phyloP scores from a whole-genome alignment of 2,329 filamentous ascomycete genomes.

The Tolypocladium endophyticum region DNA sequence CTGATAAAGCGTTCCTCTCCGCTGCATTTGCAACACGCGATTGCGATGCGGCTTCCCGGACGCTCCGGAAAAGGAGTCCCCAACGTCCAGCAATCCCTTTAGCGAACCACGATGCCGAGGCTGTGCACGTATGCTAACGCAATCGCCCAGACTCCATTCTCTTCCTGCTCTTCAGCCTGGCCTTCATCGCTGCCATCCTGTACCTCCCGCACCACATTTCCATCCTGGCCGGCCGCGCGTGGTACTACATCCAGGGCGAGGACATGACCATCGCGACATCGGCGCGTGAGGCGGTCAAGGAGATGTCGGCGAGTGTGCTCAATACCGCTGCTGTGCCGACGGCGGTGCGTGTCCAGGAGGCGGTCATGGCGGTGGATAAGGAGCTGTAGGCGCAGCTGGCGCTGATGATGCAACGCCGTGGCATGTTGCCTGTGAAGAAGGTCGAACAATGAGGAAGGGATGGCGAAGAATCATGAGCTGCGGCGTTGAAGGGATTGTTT shows the following conservation, averaged over 20 bases:
- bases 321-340: slow-evolving; percentile 12
- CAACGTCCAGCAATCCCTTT: neutral
- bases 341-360: slow-evolving; percentile 9
- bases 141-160: slow-evolving; percentile 64
- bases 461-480: neutral
- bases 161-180: slow-evolving; percentile 80
- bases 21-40: slow-evolving; percentile 69
- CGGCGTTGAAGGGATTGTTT: neutral
- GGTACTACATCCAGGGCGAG: slow-evolving; percentile 92
- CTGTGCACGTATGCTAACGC: neutral
- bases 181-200: slow-evolving; percentile 75
- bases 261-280: slow-evolving; percentile 37
- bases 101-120: neutral
- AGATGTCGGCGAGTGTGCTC: slow-evolving; percentile 18
- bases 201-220: slow-evolving; percentile 90
- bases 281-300: slow-evolving; percentile 20
- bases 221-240: slow-evolving; percentile 72
- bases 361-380: slow-evolving; percentile 16
- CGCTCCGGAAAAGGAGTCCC: neutral
- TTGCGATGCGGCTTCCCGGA: slow-evolving; percentile 1
- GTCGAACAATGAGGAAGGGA: neutral
- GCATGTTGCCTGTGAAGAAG: neutral
- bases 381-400: slow-evolving; percentile 17
- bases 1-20: slow-evolving; percentile 67
- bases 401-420: neutral